Percentiles rank a stretch among this genome's conserved stretches.
Conservation (phyloP, 441 rosid species). For the Populus trichocarpa region DNA sequence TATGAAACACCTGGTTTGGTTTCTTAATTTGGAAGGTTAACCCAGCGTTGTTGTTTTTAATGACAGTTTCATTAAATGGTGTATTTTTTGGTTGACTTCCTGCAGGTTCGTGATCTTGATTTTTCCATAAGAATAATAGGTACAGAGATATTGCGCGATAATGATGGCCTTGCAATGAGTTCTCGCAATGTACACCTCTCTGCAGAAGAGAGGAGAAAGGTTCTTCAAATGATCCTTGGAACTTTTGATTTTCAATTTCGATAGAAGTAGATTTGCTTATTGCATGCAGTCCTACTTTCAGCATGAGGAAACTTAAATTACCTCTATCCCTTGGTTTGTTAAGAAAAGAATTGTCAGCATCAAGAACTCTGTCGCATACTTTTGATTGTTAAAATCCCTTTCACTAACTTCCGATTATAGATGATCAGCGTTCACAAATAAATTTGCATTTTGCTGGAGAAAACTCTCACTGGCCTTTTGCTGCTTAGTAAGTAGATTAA, state of each 20-base stretch:
- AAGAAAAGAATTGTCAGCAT: background rate
- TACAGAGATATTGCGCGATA: conserved; percentile 61
- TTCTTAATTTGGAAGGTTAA: background rate
- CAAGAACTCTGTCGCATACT: background rate
- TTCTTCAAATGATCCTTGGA: conserved; percentile 10
- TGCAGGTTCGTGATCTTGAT: conserved; percentile 85
- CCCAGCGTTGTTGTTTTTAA: background rate
- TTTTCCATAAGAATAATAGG: conserved; percentile 67
- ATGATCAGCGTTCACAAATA: background rate
- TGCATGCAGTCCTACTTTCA: background rate
- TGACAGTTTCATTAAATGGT: conserved; percentile 2
- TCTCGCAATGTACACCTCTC: conserved; percentile 83
- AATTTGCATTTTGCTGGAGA: background rate
- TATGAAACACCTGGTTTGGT: background rate
- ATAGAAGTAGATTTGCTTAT: background rate
- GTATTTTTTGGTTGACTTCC: conserved; percentile 1
- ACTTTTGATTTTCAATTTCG: background rate
- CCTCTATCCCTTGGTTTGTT: background rate
- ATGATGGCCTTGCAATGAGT: conserved; percentile 85
- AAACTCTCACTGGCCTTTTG: background rate
- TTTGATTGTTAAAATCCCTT: background rate
- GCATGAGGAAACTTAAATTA: background rate
- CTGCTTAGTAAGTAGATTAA: background rate
- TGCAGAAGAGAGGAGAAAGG: conserved; percentile 64
- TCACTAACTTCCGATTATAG: background rate